Percentiles rank a stretch among this genome's conserved stretches.
Evolutionary conservation across 1,284 basidiomycete species (phyloP).

Genomic region (Ceratobasidium sp.): DNA sequence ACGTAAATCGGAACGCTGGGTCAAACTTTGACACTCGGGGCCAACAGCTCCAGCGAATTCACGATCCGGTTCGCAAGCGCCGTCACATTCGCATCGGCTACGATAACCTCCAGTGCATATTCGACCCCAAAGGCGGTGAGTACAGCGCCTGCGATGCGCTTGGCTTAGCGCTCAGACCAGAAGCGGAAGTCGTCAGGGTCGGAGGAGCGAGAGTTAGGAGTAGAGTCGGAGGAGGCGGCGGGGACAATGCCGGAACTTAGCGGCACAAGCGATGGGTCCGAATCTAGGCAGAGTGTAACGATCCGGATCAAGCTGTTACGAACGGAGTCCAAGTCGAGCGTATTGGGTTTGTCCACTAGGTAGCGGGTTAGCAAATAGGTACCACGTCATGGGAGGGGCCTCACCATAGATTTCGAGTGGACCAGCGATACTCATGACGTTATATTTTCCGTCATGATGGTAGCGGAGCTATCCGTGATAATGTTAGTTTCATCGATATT

Average conservation of each 20-base stretch:
- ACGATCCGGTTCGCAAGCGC: slow-evolving; percentile 82
- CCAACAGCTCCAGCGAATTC: slow-evolving; percentile 31
- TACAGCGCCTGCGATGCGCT: slow-evolving; percentile 83
- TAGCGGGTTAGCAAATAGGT: not conserved
- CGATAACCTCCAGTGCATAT: slow-evolving; percentile 87
- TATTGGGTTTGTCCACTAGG: slow-evolving; percentile 74
- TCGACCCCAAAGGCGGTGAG: slow-evolving; percentile 88
- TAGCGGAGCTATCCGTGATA: slow-evolving; percentile 71
- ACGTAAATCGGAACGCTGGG: not conserved
- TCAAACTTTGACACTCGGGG: not conserved
- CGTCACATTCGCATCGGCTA: slow-evolving; percentile 92
- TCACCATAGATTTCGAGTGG: slow-evolving; percentile 90
- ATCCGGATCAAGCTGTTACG: slow-evolving; percentile 77
- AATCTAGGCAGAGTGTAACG: slow-evolving; percentile 88
- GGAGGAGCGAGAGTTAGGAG: slow-evolving; percentile 54
- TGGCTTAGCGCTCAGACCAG: slow-evolving; percentile 91
- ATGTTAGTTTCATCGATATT: not conserved
- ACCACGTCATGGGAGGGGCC: slow-evolving; percentile 53
- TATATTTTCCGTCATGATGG: slow-evolving; percentile 96
- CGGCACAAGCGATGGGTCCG: slow-evolving; percentile 85
- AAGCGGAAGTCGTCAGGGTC: slow-evolving; percentile 95
- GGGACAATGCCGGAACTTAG: slow-evolving; percentile 59
- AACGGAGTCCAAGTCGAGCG: slow-evolving; percentile 73
- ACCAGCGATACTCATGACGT: slow-evolving; percentile 87
- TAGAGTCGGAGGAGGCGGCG: slow-evolving; percentile 51